Evolutionary conservation across 371 early-diverging fungal species (phyloP), one percentile per base, ranked within the genome.

Genomic region (Circinella umbellata): DNA sequence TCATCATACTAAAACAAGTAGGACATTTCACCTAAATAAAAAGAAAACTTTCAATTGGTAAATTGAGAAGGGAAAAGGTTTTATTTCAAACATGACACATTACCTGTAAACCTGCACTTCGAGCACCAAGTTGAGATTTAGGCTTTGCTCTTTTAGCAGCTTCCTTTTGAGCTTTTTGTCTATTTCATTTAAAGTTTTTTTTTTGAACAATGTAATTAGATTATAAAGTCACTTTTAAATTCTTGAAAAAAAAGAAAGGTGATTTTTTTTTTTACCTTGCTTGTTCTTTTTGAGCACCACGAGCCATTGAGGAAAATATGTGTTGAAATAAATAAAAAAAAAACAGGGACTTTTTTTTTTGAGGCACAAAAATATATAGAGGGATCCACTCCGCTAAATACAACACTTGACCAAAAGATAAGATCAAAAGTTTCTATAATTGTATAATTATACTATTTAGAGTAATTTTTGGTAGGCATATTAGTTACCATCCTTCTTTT

Each of bases 41-140:
- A 42, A 42, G 11, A 42, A 42, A 42, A 42, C 27, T 11, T 18
- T 37, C 8, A 10, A 11, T 20, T 17, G 2, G 38, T 17, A 55
- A 9, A 48, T 51, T 15, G 8, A 51, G 34, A 14, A 14, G 66
- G 55, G 36, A 35, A 17, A 1, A 62, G 55, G 17, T 8, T 17
- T 18, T 37, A 34, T 66, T 27, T 27, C 2, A 18, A 63, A 55
- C 48, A 42, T 42, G 60, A 38, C 18, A 36, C 10, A 1, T 46
- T 75, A 86, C 81, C 73, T 85, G 81, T 66, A 89, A 75, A 64
- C 90, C 90, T 51, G 85, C 88, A n/a, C 84, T 84, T 68, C 90
- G 86, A 69, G 86, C 86, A 60, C 67, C 76, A 13, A 90, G 75
- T 69, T 90, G 90, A 13, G 87, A 87, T 38, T 70, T 64, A 18